These are phyloP conservation scores for Verruconis gallopava DNA, from an alignment of 2,329 filamentous ascomycete species.

Conservation along the genomic window DNA sequence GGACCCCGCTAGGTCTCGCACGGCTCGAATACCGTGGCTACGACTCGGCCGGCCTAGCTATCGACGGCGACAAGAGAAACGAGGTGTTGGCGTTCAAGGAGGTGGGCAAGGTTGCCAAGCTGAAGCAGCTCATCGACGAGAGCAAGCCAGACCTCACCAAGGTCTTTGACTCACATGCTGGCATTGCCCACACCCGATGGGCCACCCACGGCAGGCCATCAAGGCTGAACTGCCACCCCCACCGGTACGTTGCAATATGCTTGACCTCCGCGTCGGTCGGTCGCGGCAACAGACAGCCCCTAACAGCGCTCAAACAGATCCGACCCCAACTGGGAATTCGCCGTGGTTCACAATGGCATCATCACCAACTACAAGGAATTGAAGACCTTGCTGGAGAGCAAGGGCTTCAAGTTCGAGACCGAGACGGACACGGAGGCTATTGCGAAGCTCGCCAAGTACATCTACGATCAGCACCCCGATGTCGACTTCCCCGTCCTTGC, in stretches of 20 bases:
- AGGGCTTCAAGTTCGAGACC: slow-evolving; percentile 98
- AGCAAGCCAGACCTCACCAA: slow-evolving; percentile 75
- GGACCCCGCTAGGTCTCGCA: slow-evolving; percentile 53
- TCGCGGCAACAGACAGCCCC: no score
- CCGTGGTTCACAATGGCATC: slow-evolving; percentile 98
- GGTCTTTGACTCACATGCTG: slow-evolving; percentile 94
- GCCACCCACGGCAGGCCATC: slow-evolving; percentile 94
- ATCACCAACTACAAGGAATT: slow-evolving; percentile 99
- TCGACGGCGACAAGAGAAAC: slow-evolving; percentile 98
- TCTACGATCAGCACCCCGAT: slow-evolving; percentile 85
- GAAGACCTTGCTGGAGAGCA: slow-evolving; percentile 80
- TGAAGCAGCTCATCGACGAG: slow-evolving; percentile 83
- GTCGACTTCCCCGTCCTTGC: slow-evolving; percentile 94
- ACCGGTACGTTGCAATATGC: slow-evolving; percentile 54
- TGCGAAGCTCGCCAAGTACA: slow-evolving; percentile 96
- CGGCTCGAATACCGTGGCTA: slow-evolving; percentile 98
- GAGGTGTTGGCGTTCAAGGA: slow-evolving; percentile 97
- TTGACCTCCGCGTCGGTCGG: neutral
- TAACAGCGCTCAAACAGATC: slow-evolving; percentile 49
- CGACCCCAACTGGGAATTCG: slow-evolving; percentile 89
- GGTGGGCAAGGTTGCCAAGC: slow-evolving; percentile 96
- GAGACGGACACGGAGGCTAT: slow-evolving; percentile 99
- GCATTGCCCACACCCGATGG: slow-evolving; percentile 98
- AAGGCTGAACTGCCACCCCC: slow-evolving; percentile 92
- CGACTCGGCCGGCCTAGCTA: slow-evolving; percentile 88